These are phyloP conservation scores for Colletotrichum liriopes DNA, from an alignment of 2,329 filamentous ascomycete species.

Conservation along the genomic window DNA sequence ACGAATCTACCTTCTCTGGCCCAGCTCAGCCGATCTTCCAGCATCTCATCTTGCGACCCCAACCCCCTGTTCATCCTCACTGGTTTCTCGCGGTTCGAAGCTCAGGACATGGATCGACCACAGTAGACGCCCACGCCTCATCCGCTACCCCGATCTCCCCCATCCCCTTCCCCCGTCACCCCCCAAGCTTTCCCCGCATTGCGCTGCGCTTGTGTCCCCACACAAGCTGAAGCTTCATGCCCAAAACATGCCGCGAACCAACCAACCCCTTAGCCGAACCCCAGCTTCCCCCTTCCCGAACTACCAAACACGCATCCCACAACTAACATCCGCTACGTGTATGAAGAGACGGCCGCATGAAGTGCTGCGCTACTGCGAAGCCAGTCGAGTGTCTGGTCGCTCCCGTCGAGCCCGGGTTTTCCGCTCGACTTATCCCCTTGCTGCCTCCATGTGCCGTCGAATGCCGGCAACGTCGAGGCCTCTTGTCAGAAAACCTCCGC, in stretches of 20 bases:
- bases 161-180: slow-evolving; percentile 34
- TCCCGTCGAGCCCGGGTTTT: not conserved
- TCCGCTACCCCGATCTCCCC: slow-evolving; percentile 38
- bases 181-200: slow-evolving; percentile 33
- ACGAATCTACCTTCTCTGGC: not conserved
- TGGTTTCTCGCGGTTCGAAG: not conserved
- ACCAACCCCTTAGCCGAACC: not conserved
- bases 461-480: not conserved
- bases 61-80: slow-evolving; percentile 27
- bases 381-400: not conserved
- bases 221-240: slow-evolving; percentile 34
- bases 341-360: not conserved
- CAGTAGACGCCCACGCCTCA: slow-evolving; percentile 19
- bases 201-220: not conserved
- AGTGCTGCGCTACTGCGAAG: slow-evolving; percentile 13
- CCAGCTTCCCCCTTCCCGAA: not conserved
- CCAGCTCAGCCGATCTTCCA: slow-evolving; percentile 12
- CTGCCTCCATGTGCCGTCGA: not conserved
- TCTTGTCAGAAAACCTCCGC: slow-evolving; percentile 11
- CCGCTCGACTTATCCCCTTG: not conserved
- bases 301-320: not conserved
- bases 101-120: not conserved
- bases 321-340: slow-evolving; percentile 2
- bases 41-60: slow-evolving; percentile 8
- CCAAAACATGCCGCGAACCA: slow-evolving; percentile 11